Evolutionary conservation across 805 yeast species (phyloP).

Genomic region (Isabelozyma rhagii): DNA sequence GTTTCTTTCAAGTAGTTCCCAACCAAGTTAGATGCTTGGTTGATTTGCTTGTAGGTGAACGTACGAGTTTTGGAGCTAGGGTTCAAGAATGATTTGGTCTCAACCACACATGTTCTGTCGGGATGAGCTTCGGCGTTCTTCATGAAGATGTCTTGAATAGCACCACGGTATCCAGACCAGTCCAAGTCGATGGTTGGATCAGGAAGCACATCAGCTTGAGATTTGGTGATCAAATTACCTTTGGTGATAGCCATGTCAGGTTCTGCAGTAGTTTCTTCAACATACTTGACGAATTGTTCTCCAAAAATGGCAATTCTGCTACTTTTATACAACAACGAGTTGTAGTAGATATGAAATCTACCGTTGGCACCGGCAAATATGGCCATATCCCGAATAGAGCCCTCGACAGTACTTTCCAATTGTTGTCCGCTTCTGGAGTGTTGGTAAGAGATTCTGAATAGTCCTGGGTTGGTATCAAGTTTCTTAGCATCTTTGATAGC

Average conservation of each 20-base stretch:
- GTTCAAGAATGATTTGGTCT: conserved; percentile 71
- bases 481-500: conserved; percentile 47
- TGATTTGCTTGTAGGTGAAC: conserved; percentile 83
- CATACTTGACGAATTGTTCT: conserved; percentile 67
- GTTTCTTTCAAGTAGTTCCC: conserved; percentile 81
- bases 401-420: conserved; percentile 45
- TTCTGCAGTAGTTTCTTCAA: conserved; percentile 28
- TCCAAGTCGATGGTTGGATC: conserved; percentile 85
- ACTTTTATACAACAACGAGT: conserved; percentile 67
- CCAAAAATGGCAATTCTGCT: conserved; percentile 67
- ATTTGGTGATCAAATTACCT: conserved; percentile 64
- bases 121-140: conserved; percentile 83
- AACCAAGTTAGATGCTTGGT: conserved; percentile 88
- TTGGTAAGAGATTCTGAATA: conserved; percentile 61
- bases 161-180: conserved; percentile 90
- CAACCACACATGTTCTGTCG: conserved; percentile 86
- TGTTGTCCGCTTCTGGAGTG: conserved; percentile 38
- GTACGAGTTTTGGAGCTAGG: conserved; percentile 56
- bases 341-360: conserved; percentile 55
- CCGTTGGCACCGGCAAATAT: conserved; percentile 35
- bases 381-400: conserved; percentile 64
- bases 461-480: conserved; percentile 56
- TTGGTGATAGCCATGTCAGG: conserved; percentile 50
- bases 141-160: conserved; percentile 94
- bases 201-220: conserved; percentile 65